Evolutionary conservation across 2,329 filamentous ascomycete genomes (phyloP).

Genomic region (Fusarium sp.): DNA sequence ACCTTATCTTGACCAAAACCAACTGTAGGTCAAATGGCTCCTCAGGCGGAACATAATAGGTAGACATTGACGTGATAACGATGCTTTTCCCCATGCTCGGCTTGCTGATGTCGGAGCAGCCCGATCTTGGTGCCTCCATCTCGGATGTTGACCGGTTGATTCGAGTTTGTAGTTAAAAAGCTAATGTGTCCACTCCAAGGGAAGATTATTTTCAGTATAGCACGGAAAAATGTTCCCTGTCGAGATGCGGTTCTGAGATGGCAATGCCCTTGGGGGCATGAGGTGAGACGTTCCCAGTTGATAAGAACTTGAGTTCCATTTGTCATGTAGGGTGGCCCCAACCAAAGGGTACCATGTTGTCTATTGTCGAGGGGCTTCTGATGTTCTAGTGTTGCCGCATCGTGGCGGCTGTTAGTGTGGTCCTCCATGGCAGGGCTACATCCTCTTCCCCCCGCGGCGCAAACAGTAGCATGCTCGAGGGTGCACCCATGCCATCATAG

Average conservation of each 20-base stretch:
- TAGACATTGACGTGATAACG: no score
- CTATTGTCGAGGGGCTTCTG: not conserved
- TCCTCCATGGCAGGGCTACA: not conserved
- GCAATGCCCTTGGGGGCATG: not conserved
- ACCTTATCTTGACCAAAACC: not conserved
- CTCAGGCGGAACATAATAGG: not conserved
- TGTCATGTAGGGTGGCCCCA: not conserved
- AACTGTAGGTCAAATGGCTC: not conserved
- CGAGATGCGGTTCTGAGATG: not conserved
- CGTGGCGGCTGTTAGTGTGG: not conserved
- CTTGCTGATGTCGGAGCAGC: not conserved
- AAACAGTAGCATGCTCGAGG: not conserved
- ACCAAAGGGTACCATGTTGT: not conserved
- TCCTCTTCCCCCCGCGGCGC: not conserved
- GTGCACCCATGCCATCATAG: not conserved
- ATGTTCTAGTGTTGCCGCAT: not conserved
- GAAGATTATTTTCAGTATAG: not conserved
- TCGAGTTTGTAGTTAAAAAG: not conserved
- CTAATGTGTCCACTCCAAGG: not conserved
- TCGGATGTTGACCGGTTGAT: not conserved
- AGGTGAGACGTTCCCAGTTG: not conserved
- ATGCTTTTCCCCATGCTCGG: not conserved
- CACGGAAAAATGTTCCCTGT: not conserved
- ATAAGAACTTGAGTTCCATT: not conserved
- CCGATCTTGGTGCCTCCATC: not conserved